Evolutionary conservation across 179 eudicot species (phyloP).

Genomic region (Silene noctiflora): DNA sequence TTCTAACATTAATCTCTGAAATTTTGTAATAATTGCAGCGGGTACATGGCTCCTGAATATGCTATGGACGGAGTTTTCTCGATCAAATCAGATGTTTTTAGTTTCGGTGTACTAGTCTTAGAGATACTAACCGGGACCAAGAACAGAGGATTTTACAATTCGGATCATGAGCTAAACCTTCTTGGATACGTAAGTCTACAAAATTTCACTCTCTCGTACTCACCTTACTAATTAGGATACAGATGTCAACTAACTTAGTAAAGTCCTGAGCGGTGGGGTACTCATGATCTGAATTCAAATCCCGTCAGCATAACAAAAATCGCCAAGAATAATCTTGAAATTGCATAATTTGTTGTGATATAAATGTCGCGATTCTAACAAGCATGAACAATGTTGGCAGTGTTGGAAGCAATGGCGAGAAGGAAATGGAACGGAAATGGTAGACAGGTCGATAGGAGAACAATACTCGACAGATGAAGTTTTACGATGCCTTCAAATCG

Average conservation of each 20-base stretch:
- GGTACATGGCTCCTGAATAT: slow-evolving; percentile 45
- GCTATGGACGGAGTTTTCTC: slow-evolving; percentile 42
- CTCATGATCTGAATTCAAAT: no score
- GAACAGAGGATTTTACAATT: slow-evolving; percentile 36
- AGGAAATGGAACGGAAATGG: slow-evolving; percentile 40
- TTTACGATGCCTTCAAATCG: slow-evolving; percentile 37
- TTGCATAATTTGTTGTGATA: no score
- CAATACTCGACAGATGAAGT: slow-evolving; percentile 33
- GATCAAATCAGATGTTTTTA: slow-evolving; percentile 38
- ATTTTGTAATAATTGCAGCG: slow-evolving; percentile 21
- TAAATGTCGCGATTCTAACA: no score
- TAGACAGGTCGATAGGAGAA: slow-evolving; percentile 36
- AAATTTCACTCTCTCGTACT: background rate
- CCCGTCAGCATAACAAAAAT: no score
- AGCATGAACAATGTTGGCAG: slow-evolving; percentile 18
- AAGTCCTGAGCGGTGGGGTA: no score
- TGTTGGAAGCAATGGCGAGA: slow-evolving; percentile 56
- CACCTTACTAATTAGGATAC: background rate
- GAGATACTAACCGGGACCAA: slow-evolving; percentile 38
- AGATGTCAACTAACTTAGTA: no score
- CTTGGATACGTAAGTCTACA: slow-evolving; percentile 34
- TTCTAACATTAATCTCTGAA: background rate
- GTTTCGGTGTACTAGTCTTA: slow-evolving; percentile 37
- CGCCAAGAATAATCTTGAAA: no score
- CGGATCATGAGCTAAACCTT: slow-evolving; percentile 30